Conservation (phyloP, 257 asterid species). For the Ilex aquifolium region DNA sequence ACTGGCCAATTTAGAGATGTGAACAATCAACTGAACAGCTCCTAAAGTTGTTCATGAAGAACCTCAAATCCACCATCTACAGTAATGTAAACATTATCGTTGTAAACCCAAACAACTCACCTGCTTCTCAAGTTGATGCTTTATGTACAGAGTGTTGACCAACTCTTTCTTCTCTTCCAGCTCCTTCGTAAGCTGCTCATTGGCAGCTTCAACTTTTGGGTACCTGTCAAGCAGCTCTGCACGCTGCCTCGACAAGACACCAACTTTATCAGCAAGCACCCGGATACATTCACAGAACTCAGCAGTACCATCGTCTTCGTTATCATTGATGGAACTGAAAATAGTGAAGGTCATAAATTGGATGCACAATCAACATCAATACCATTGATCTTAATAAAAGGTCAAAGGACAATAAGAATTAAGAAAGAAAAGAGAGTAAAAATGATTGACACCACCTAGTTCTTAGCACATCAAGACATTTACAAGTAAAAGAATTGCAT, state of each 20-base stretch:
- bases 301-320: constrained; percentile 63
- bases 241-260: constrained; percentile 59
- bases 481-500: no score
- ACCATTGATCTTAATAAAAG: background rate
- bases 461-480: no score
- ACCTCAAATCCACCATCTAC: no score
- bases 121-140: constrained; percentile 96
- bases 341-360: constrained; percentile 1
- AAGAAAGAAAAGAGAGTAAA: no score
- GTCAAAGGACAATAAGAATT: no score
- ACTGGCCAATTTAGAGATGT: no score
- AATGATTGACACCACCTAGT: no score
- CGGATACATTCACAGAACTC: constrained; percentile 80
- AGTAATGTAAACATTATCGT: no score
- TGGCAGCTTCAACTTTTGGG: constrained; percentile 67
- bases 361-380: background rate
- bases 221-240: constrained; percentile 60
- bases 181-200: constrained; percentile 62
- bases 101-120: constrained; percentile 20
- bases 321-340: constrained; percentile 56
- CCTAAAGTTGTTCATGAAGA: no score
- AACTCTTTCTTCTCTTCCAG: constrained; percentile 80
- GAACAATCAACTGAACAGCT: no score
- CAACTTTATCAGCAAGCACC: constrained; percentile 79
- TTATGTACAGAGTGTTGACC: constrained; percentile 64